Percentiles rank a stretch among this genome's conserved stretches.
Evolutionary conservation across 208 protist genomes (phyloP).

Genomic region (Wallacemonas rigidus): DNA sequence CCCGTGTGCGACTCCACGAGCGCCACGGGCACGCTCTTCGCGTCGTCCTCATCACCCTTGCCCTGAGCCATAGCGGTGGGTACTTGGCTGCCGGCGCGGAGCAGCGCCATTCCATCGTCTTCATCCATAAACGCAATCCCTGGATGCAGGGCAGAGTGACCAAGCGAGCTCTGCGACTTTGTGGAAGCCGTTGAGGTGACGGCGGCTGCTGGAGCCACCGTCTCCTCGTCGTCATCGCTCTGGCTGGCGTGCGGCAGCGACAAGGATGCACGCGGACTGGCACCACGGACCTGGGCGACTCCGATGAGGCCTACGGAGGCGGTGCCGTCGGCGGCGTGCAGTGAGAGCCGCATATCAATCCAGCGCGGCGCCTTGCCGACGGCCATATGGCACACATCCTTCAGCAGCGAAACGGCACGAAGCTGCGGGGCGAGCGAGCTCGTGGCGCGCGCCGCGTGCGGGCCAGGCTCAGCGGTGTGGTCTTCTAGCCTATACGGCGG

Average conservation of each 20-base stretch:
- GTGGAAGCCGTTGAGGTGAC: conserved; percentile 1
- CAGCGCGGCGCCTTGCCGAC: conserved; percentile 28
- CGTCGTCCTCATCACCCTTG: not conserved
- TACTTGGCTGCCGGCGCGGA: not conserved
- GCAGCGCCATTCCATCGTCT: conserved; percentile 2
- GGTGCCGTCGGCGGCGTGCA: not conserved
- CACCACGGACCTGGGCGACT: not conserved
- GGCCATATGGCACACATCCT: conserved; percentile 41
- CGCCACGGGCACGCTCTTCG: conserved; percentile 4
- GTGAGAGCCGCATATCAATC: conserved; percentile 22
- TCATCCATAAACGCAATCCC: conserved; percentile 12
- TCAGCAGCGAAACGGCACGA: conserved; percentile 32
- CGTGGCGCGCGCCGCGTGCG: not conserved
- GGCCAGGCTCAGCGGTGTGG: too few species aligned
- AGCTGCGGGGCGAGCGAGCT: conserved; percentile 29
- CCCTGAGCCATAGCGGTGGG: too few species aligned
- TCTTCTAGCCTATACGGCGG: too few species aligned
- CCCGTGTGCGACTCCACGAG: not conserved
- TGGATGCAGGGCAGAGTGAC: not conserved
- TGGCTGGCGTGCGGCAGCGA: conserved; percentile 15
- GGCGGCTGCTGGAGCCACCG: conserved; percentile 2
- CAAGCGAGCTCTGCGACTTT: not conserved
- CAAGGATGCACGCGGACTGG: too few species aligned
- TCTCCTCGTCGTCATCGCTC: not conserved
- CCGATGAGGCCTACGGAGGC: not conserved